Percentiles rank a stretch among this genome's conserved stretches.
Evolutionary conservation across 495 filamentous ascomycete genomes (phyloP).

Genomic region (Rostrohypoxylon terebratum): DNA sequence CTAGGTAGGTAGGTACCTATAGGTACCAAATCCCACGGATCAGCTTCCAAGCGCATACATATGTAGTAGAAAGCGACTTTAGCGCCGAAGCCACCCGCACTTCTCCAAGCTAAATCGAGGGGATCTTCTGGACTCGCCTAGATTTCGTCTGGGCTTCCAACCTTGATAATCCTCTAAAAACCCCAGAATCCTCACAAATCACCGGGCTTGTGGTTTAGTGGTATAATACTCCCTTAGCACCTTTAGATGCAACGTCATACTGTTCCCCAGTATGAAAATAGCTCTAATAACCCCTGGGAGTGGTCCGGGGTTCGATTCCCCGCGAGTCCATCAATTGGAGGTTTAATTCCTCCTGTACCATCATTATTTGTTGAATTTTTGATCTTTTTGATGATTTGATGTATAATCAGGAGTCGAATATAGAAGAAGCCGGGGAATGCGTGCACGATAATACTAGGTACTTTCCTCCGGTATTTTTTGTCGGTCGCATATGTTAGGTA

Average conservation of each 20-base stretch:
- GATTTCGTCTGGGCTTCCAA: background rate
- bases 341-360: conserved; percentile 43
- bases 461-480: background rate
- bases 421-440: background rate
- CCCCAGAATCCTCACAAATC: background rate
- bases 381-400: background rate
- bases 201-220: conserved; percentile 47
- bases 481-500: conserved; percentile 4
- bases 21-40: background rate
- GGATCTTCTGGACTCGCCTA: background rate
- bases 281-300: conserved; percentile 51
- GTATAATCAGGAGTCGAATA: background rate
- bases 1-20: too few species aligned
- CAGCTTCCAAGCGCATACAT: background rate
- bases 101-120: background rate
- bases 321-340: conserved; percentile 52
- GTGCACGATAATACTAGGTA: background rate
- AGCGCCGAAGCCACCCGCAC: background rate
- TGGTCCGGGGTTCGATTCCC: conserved; percentile 69
- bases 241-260: background rate
- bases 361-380: conserved; percentile 14
- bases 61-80: background rate
- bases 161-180: background rate
- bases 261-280: background rate
- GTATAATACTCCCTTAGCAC: conserved; percentile 48